Conservation (phyloP, 139 green algal species). For the Picochlorum costavermella region DNA sequence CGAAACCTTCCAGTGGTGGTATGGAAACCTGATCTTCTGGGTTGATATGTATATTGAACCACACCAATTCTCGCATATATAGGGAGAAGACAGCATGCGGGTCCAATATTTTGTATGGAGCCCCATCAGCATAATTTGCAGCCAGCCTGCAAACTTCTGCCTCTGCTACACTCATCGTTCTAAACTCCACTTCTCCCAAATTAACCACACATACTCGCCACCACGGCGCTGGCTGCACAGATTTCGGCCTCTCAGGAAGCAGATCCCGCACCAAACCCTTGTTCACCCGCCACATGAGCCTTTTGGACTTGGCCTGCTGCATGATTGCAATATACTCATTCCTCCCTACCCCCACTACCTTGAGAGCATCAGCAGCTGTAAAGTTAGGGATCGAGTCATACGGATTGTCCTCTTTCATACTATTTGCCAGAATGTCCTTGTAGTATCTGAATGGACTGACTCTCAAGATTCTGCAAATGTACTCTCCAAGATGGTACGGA, state of each 20-base stretch:
- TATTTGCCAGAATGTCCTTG: constrained; percentile 62
- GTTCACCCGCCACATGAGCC: constrained; percentile 82
- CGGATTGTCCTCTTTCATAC: constrained; percentile 69
- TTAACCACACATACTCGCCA: constrained; percentile 71
- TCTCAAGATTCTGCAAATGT: constrained; percentile 74
- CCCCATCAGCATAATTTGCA: constrained; percentile 11
- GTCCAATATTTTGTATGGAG: constrained; percentile 14
- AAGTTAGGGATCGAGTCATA: constrained; percentile 96
- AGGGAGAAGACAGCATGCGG: constrained; percentile 34
- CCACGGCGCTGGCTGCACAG: constrained; percentile 15
- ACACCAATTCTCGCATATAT: constrained; percentile 70
- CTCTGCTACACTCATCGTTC: constrained; percentile 62
- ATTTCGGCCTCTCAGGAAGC: constrained; percentile 36
- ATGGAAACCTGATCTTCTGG: constrained; percentile 73
- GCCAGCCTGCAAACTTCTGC: constrained; percentile 34
- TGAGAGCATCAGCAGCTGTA: constrained; percentile 77
- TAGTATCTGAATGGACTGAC: constrained; percentile 87
- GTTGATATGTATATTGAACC: constrained; percentile 76
- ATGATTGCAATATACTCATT: constrained; percentile 93
- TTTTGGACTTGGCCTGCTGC: constrained; percentile 66
- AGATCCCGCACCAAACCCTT: constrained; percentile 64
- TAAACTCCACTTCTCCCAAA: constrained; percentile 69
- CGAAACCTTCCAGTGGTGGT: constrained; percentile 79
- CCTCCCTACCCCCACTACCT: constrained; percentile 72
- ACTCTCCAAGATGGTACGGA: constrained; percentile 83